Percentiles rank a stretch among this genome's conserved stretches.
These are phyloP conservation scores for Senecio squalidus DNA, from an alignment of 140 eudicot species.

Conservation along the genomic window DNA sequence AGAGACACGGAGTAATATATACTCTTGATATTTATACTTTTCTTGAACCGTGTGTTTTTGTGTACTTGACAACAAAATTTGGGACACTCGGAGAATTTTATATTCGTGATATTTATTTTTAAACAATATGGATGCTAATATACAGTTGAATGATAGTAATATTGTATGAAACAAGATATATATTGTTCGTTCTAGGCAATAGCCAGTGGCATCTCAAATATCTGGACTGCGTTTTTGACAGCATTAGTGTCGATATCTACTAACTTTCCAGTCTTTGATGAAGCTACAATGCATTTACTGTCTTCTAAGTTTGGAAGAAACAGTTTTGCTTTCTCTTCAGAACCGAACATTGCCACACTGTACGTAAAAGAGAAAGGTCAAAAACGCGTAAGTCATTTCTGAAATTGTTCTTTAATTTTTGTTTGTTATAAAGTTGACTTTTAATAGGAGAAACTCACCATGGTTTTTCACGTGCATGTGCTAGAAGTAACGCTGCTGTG, in stretches of 20 bases:
- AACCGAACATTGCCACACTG: slow-evolving; percentile 78
- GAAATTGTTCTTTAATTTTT: background rate
- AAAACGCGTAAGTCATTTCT: background rate
- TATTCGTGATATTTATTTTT: too few species aligned
- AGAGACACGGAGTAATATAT: too few species aligned
- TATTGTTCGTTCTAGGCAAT: slow-evolving; percentile 33
- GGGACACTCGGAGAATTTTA: too few species aligned
- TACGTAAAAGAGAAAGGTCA: slow-evolving; percentile 11
- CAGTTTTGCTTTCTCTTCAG: slow-evolving; percentile 71
- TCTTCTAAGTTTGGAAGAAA: slow-evolving; percentile 69
- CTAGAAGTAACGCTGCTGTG: slow-evolving; percentile 82
- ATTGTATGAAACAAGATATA: background rate
- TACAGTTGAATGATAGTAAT: slow-evolving; percentile 19
- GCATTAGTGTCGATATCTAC: slow-evolving; percentile 67
- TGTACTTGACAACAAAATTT: too few species aligned
- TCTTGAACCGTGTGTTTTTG: too few species aligned
- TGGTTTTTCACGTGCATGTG: slow-evolving; percentile 72
- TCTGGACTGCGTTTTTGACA: slow-evolving; percentile 55
- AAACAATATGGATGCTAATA: slow-evolving; percentile 15
- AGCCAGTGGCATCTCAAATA: slow-evolving; percentile 64
- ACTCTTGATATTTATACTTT: too few species aligned
- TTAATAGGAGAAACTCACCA: slow-evolving; percentile 43
- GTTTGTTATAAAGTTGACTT: background rate
- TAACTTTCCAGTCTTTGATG: slow-evolving; percentile 72
- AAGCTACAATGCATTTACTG: slow-evolving; percentile 54